Conservation (phyloP, 2,329 filamentous ascomycete species). For the Blumeria graminis region DNA sequence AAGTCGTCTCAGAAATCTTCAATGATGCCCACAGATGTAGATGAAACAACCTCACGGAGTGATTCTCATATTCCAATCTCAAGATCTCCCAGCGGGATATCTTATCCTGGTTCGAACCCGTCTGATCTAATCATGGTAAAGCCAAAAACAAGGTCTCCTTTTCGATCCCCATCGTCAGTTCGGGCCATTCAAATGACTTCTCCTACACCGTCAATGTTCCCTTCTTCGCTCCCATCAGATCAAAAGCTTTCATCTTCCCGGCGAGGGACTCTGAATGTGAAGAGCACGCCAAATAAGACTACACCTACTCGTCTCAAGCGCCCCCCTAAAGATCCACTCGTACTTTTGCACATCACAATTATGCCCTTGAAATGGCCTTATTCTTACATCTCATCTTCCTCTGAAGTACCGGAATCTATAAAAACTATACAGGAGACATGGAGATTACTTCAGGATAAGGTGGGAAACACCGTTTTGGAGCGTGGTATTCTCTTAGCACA, state of each 20-base stretch:
- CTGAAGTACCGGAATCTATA: constrained; percentile 20
- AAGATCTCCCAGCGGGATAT: constrained; percentile 15
- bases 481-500: constrained; percentile 55
- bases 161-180: constrained; percentile 44
- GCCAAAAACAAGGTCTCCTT: constrained; percentile 34
- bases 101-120: constrained; percentile 16
- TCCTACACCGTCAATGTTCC: constrained; percentile 30
- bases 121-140: constrained; percentile 19
- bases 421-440: constrained; percentile 36
- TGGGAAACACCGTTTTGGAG: constrained; percentile 48
- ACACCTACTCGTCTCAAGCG: constrained; percentile 33
- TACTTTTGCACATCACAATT: constrained; percentile 55
- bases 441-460: constrained; percentile 42
- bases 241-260: constrained; percentile 24
- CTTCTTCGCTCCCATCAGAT: constrained; percentile 27
- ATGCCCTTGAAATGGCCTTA: constrained; percentile 46
- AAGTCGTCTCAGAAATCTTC: constrained; percentile 10
- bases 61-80: constrained; percentile 22
- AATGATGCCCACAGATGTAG: constrained; percentile 11
- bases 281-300: constrained; percentile 9
- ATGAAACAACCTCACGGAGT: constrained; percentile 11
- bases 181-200: constrained; percentile 50
- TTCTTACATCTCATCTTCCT: constrained; percentile 27
- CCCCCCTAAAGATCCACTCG: constrained; percentile 37
- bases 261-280: constrained; percentile 26